Conservation (phyloP, 1,284 basidiomycete genomes). For the Peniophora sp. region DNA sequence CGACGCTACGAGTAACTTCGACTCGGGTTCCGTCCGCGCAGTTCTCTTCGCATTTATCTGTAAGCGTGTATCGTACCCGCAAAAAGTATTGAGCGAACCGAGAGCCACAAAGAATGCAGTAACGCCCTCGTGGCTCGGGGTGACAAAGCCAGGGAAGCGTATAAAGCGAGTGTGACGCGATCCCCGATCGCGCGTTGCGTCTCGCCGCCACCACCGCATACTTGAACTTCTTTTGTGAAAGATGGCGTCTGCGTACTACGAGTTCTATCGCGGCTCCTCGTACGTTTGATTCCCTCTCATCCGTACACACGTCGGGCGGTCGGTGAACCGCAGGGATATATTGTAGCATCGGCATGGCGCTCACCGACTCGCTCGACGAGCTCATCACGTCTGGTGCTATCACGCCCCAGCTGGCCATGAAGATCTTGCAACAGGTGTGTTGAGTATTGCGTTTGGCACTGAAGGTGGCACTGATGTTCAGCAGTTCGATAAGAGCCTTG, state of each 20-base stretch:
- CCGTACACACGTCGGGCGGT: conserved; percentile 7
- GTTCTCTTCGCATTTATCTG: too few relatives aligned
- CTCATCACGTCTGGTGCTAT: conserved; percentile 96
- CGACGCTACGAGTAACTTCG: too few relatives aligned
- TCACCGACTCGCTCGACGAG: conserved; percentile 99
- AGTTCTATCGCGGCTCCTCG: conserved; percentile 87
- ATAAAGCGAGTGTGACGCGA: too few relatives aligned
- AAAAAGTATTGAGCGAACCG: too few relatives aligned
- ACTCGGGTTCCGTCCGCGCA: too few relatives aligned
- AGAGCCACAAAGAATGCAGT: background rate
- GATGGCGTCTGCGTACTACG: conserved; percentile 82
- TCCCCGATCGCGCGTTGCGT: background rate
- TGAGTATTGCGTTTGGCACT: background rate
- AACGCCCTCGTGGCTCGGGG: background rate
- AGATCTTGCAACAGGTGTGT: conserved; percentile 88
- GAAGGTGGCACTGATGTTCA: conserved; percentile 1
- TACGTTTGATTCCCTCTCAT: conserved; percentile 33
- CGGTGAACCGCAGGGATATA: background rate
- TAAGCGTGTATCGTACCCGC: too few relatives aligned
- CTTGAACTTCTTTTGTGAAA: conserved; percentile 4
- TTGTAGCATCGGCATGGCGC: conserved; percentile 87
- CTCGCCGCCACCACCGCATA: background rate
- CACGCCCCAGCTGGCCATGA: conserved; percentile 96
- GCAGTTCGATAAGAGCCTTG: conserved; percentile 92
- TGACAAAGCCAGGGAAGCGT: background rate